A percentile compares a stretch with the other conserved stretches of the same genome.
Conservation (phyloP, 2,329 filamentous ascomycete genomes). For the Kalaharituber pfeilii region DNA sequence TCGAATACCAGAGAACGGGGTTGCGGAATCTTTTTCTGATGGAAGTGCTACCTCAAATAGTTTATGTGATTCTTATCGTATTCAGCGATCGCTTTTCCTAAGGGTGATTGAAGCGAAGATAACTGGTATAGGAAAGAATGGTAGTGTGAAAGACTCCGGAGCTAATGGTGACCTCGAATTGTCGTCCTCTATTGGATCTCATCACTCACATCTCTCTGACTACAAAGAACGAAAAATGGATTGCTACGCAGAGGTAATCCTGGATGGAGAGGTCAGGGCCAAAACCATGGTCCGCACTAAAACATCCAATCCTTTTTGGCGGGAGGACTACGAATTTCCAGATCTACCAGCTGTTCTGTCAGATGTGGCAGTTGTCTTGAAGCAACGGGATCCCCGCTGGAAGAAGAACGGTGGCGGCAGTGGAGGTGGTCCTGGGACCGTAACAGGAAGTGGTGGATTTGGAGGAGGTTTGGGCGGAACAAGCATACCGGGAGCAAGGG, state of each 20-base stretch:
- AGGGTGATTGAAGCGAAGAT: conserved; percentile 33
- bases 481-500: conserved; percentile 18
- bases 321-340: conserved; percentile 60
- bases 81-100: conserved; percentile 43
- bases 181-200: conserved; percentile 1
- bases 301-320: conserved; percentile 63
- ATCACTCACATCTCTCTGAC: background rate
- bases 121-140: conserved; percentile 2
- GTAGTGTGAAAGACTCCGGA: conserved; percentile 3
- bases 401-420: conserved; percentile 22
- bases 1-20: background rate
- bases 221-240: conserved; percentile 37
- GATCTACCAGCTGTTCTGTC: conserved; percentile 55
- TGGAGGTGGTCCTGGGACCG: conserved; percentile 16
- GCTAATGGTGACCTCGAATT: background rate
- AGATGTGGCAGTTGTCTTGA: conserved; percentile 53
- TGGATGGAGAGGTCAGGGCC: conserved; percentile 63
- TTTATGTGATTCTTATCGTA: conserved; percentile 43
- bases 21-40: conserved; percentile 11
- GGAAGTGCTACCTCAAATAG: conserved; percentile 25
- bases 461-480: conserved; percentile 17
- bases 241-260: conserved; percentile 60
- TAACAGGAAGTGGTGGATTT: conserved; percentile 17
- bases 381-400: conserved; percentile 35
- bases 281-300: conserved; percentile 55